Evolutionary conservation across 2,329 filamentous ascomycete species (phyloP).

Genomic region (Cladobotryum protrusum): DNA sequence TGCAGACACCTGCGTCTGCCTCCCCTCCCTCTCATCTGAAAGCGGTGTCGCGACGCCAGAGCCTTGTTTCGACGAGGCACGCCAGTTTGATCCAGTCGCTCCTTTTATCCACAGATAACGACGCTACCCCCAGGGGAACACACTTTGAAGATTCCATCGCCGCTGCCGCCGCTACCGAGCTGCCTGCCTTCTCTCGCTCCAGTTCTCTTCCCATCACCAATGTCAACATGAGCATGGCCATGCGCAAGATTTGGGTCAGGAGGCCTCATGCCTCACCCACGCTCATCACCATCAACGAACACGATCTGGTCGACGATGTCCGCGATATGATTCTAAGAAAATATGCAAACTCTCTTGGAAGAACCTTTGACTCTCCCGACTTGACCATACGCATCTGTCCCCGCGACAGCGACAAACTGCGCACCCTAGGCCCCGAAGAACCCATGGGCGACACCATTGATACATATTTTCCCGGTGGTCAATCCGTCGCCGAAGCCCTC

Average conservation of each 20-base stretch:
- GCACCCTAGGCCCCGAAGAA: conserved; percentile 79
- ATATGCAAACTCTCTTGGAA: conserved; percentile 87
- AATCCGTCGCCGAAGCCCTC: conserved; percentile 81
- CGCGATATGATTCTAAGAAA: conserved; percentile 88
- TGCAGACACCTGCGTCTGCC: neutral
- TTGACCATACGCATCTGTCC: conserved; percentile 71
- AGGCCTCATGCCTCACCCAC: conserved; percentile 80
- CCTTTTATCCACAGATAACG: neutral
- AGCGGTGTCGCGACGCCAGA: conserved; percentile 19
- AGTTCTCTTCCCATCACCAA: conserved; percentile 29
- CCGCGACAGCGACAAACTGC: conserved; percentile 61
- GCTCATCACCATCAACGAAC: conserved; percentile 74
- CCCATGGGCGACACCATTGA: conserved; percentile 72
- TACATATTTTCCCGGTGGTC: conserved; percentile 76
- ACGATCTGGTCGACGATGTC: conserved; percentile 90
- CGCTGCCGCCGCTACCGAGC: neutral
- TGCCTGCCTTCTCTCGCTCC: conserved; percentile 1
- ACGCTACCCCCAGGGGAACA: neutral
- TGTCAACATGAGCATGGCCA: conserved; percentile 54
- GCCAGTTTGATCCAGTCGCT: neutral
- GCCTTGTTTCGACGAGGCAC: conserved; percentile 4
- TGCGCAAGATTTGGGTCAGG: conserved; percentile 91
- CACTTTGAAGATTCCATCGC: neutral
- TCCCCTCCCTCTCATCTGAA: conserved; percentile 21
- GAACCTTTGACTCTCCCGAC: conserved; percentile 85